A percentile compares a stretch with the other conserved stretches of the same genome.
Conservation (phyloP, 192 early-diverging fungal genomes). For the Coemansia sp. region DNA sequence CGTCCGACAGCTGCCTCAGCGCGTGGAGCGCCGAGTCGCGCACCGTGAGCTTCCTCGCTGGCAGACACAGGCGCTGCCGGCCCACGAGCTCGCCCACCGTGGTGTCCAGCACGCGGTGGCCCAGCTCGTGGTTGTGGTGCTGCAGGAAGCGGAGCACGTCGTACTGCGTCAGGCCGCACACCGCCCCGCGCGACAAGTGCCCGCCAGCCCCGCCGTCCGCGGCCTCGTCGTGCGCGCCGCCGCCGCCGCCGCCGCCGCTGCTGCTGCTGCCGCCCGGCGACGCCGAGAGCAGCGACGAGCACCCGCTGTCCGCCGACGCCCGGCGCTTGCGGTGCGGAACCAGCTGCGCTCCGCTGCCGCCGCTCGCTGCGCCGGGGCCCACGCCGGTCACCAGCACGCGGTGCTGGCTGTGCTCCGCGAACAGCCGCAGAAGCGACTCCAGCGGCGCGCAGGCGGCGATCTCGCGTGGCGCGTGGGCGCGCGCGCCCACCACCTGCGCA, state of each 20-base stretch:
- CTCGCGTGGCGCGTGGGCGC: conserved; percentile 45
- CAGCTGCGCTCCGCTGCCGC: not conserved
- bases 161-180: conserved; percentile 52
- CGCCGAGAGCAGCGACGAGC: conserved; percentile 9
- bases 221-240: conserved; percentile 4
- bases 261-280: not conserved
- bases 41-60: conserved; percentile 9
- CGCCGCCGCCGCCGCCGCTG: not conserved
- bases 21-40: conserved; percentile 43
- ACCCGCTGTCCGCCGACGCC: conserved; percentile 29
- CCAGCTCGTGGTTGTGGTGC: conserved; percentile 53
- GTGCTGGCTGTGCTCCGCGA: conserved; percentile 37
- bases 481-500: conserved; percentile 40
- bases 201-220: conserved; percentile 1
- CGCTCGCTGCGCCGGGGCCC: not conserved
- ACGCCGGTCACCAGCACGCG: conserved; percentile 37
- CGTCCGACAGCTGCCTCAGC: conserved; percentile 27
- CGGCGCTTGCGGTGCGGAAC: conserved; percentile 34
- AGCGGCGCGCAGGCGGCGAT: conserved; percentile 35
- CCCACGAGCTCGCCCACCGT: not conserved
- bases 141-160: conserved; percentile 53
- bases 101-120: conserved; percentile 18
- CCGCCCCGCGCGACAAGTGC: not conserved
- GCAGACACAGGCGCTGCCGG: conserved; percentile 5
- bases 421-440: conserved; percentile 39